Evolutionary conservation across 164 flowering plant genomes (phyloP), one percentile per base, ranked within the genome.

Genomic region (Kalanchoe fedtschenkoi): DNA sequence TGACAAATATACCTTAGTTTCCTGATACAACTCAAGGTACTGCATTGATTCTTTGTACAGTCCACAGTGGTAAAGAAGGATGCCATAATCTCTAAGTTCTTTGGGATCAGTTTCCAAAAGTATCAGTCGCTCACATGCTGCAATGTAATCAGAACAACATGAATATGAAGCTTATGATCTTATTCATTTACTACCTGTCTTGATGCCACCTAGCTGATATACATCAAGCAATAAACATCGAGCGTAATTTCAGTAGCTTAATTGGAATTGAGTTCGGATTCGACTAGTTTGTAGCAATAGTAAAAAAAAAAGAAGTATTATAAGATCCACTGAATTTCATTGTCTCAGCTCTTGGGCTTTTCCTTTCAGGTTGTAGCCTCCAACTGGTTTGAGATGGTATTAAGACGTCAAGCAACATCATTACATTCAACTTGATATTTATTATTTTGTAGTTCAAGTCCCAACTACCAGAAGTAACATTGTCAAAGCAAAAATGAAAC

Each of bases 111-210:
- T 58, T 57, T 68, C 72, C 41, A 89, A 65, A 35, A 84, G 74
- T 59, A 89, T 80, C 44, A 89, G 88, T 32, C 88, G 89, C 67
- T 89, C 97, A 69, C 90, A 89, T 37, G 95, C 97, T 89, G 56
- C 16, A 65, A 28, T 19, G 38, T 47, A 30, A 57, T 51, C 32
- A 13, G 17, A 24, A 51, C 26, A 17, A 51, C 56, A 47, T 47
- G 29, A 47, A 6, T 43, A 43, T n/a, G 5, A 21, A 43, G 11
- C 39, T 5, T 9, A 37, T 1, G 13, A 5, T 37, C 13, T 11
- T 37, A 37, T 2, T 5, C 11, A 9, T 37, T 42, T n/a, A n/a
- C n/a, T n/a, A n/a, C n/a, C n/a, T n/a, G n/a, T n/a, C n/a, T n/a
- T n/a, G n/a, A n/a, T n/a, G n/a, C n/a, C n/a, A n/a, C n/a, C n/a